These are phyloP conservation scores for Yamadazyma olivae DNA, from an alignment of 805 yeast genomes.

Conservation along the genomic window DNA sequence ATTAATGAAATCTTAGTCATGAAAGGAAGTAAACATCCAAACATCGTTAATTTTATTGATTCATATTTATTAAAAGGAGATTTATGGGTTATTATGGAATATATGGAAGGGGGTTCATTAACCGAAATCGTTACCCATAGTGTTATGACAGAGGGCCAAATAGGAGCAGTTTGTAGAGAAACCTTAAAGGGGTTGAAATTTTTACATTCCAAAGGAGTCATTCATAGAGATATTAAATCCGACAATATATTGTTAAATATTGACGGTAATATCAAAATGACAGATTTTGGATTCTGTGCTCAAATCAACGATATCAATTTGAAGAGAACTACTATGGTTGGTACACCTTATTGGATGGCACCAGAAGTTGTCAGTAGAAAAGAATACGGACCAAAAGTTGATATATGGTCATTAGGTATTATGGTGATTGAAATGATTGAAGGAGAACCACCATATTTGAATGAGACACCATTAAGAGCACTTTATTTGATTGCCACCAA, in stretches of 20 bases:
- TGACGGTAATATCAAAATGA: slow-evolving; percentile 86
- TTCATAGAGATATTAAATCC: slow-evolving; percentile 94
- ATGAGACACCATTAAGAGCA: slow-evolving; percentile 94
- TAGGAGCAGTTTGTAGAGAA: slow-evolving; percentile 92
- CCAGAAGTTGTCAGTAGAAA: slow-evolving; percentile 96
- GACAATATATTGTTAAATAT: slow-evolving; percentile 84
- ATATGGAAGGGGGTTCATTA: slow-evolving; percentile 97
- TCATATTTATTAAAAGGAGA: slow-evolving; percentile 74
- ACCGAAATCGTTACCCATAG: slow-evolving; percentile 93
- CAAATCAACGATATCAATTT: slow-evolving; percentile 57
- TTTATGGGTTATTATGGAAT: slow-evolving; percentile 98
- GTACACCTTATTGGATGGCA: slow-evolving; percentile 99
- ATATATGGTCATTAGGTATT: slow-evolving; percentile 96
- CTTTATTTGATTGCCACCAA: slow-evolving; percentile 91
- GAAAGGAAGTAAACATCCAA: slow-evolving; percentile 86
- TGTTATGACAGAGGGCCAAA: slow-evolving; percentile 89
- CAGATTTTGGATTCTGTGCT: slow-evolving; percentile 97
- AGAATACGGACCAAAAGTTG: slow-evolving; percentile 96
- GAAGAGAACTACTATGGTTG: slow-evolving; percentile 97
- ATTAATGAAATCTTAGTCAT: slow-evolving; percentile 94
- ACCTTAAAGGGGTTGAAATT: slow-evolving; percentile 83
- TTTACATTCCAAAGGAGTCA: slow-evolving; percentile 86
- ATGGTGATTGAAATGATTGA: slow-evolving; percentile 99
- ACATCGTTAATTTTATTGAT: slow-evolving; percentile 92
- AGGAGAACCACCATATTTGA: slow-evolving; percentile 97